Percentiles rank a stretch among this genome's conserved stretches.
These are phyloP conservation scores for Candida railenensis DNA, from an alignment of 805 yeast species.

Conservation along the genomic window DNA sequence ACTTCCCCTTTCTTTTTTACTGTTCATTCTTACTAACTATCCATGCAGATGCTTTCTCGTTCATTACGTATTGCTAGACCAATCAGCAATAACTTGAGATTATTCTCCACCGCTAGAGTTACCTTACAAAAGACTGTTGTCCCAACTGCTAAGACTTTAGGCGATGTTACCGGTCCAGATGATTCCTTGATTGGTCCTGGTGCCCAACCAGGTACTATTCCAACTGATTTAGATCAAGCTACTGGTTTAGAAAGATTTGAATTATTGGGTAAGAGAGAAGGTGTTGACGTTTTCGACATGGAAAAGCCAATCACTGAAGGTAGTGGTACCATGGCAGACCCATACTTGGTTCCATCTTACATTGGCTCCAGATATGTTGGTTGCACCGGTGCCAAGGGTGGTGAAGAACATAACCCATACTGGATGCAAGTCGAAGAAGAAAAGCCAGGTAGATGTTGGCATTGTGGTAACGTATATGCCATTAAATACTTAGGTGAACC, in stretches of 20 bases:
- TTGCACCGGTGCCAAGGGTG: slow-evolving; percentile 89
- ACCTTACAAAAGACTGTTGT: slow-evolving; percentile 35
- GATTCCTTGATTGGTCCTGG: slow-evolving; percentile 86
- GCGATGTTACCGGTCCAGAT: slow-evolving; percentile 75
- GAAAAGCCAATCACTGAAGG: slow-evolving; percentile 87
- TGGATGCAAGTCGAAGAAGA: slow-evolving; percentile 89
- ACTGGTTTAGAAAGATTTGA: slow-evolving; percentile 98
- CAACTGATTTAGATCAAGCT: slow-evolving; percentile 93
- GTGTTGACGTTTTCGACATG: slow-evolving; percentile 89
- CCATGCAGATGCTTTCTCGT: slow-evolving; percentile 32
- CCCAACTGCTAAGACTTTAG: slow-evolving; percentile 65
- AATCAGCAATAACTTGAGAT: slow-evolving; percentile 24
- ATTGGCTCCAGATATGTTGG: slow-evolving; percentile 95
- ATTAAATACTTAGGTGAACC: slow-evolving; percentile 85
- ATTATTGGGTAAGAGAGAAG: slow-evolving; percentile 89
- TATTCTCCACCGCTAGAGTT: slow-evolving; percentile 34
- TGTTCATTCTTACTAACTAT: not conserved
- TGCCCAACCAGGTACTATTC: slow-evolving; percentile 80
- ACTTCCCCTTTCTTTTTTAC: not conserved
- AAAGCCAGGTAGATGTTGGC: slow-evolving; percentile 94
- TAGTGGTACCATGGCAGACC: slow-evolving; percentile 86
- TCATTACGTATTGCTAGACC: slow-evolving; percentile 34
- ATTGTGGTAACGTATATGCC: slow-evolving; percentile 94
- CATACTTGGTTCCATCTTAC: slow-evolving; percentile 85
- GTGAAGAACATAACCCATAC: slow-evolving; percentile 84